Evolutionary conservation across 2,329 filamentous ascomycete species (phyloP).

Genomic region (Fusarium sp.): DNA sequence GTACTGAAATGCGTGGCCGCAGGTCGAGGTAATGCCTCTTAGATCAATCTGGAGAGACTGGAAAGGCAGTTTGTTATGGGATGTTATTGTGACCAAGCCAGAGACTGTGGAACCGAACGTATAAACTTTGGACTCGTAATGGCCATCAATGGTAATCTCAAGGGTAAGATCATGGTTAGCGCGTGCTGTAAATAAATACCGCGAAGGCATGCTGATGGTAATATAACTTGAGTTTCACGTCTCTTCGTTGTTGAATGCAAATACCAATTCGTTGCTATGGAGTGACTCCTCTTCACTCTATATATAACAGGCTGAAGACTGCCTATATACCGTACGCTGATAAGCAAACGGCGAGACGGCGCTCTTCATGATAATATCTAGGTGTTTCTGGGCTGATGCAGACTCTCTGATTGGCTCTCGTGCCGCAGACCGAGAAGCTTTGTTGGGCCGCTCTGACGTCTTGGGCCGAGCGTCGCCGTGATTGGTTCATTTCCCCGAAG

Average conservation of each 20-base stretch:
- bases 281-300: not conserved
- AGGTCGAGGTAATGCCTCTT: not conserved
- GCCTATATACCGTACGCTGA: too few relatives aligned
- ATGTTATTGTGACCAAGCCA: not conserved
- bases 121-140: not conserved
- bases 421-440: not conserved
- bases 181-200: not conserved
- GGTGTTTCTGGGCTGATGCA: rapidly evolving
- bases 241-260: not conserved
- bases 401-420: not conserved
- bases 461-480: rapidly evolving
- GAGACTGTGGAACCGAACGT: not conserved
- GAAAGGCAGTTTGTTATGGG: not conserved
- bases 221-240: too few relatives aligned
- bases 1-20: conserved; percentile 1
- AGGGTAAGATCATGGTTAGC: not conserved
- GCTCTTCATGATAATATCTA: not conserved
- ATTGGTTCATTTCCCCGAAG: not conserved
- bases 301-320: not conserved
- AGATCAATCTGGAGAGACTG: not conserved
- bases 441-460: not conserved
- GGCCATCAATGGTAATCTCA: not conserved
- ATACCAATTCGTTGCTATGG: not conserved
- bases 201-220: not conserved
- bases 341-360: not conserved